Percentiles rank a stretch among this genome's conserved stretches.
Evolutionary conservation across 2,329 filamentous ascomycete genomes (phyloP).

Genomic region (Zymoseptoria pseudotritici): DNA sequence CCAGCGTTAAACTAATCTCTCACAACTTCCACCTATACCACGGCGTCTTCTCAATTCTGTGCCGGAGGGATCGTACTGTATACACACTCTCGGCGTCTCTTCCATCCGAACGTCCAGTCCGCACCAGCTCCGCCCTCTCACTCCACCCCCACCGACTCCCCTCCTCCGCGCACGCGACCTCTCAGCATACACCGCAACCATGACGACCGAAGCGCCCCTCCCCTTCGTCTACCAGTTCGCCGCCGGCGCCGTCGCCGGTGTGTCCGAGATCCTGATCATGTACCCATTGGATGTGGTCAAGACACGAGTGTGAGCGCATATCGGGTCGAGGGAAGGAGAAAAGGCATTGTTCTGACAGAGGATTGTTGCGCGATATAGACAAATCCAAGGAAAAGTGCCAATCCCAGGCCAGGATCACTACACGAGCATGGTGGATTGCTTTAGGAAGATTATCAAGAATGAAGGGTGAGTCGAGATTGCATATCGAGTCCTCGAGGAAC

Average conservation of each 20-base stretch:
- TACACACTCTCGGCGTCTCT: background rate
- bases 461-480: slow-evolving; percentile 63
- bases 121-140: background rate
- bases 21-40: no score
- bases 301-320: slow-evolving; percentile 72
- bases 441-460: slow-evolving; percentile 90
- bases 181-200: slow-evolving; percentile 20
- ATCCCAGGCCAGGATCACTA: slow-evolving; percentile 72
- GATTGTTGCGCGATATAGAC: slow-evolving; percentile 21
- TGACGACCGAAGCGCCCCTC: slow-evolving; percentile 62
- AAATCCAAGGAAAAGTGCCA: slow-evolving; percentile 51
- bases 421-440: slow-evolving; percentile 97
- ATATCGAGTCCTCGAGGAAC: background rate
- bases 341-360: background rate
- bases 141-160: background rate
- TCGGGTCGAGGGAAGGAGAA: background rate
- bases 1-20: no score
- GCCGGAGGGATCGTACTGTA: background rate
- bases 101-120: background rate
- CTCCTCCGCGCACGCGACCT: background rate
- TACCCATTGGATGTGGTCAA: slow-evolving; percentile 98
- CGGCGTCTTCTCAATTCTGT: no score
- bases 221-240: slow-evolving; percentile 93
- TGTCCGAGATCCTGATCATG: slow-evolving; percentile 71
- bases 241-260: slow-evolving; percentile 93